Evolutionary conservation across 2,329 filamentous ascomycete species (phyloP), one percentile per base, ranked within the genome.

Genomic region (Septoria petroselini): DNA sequence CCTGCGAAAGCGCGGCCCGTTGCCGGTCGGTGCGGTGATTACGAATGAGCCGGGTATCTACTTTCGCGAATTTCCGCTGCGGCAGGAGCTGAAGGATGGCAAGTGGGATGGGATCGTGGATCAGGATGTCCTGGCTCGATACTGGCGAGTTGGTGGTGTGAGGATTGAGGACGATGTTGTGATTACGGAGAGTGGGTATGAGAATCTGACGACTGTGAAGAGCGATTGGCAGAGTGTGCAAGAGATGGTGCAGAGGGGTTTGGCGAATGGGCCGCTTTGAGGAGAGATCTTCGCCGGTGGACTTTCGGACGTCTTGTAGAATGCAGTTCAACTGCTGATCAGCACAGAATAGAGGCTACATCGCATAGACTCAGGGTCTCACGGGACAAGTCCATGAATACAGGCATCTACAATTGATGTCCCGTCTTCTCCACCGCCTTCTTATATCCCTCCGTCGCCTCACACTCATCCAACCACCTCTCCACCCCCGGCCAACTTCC

Each of bases 41-140:
- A 98, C 93, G 0, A 91, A 97, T 31, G 93, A 98, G 74, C 93
- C 93, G 9, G 93, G 93, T 15, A 83, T 84, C 31, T 91, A 91
- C 68, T 91, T 91, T 70, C 85, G 83, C 66, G 76, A 78, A 29
- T 84, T 82, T 47, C 89, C 87, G 56, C 79, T 91, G 52, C 79
- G 88, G 70, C 79, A 80, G 15, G 84, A 83, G 65, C 80, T 87
- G 64, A 75, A 85, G 60, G 74, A 77, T 43, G 75, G 80, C 51
- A 71, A 73, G 48, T 82, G 85, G 64, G 73, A 76, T 31, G 75
- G 76, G 51, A 86, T 80, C 60, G 84, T 93, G 62, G 78, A 91
- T 68, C 72, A 73, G 58, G 73, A 76, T 4, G 77, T 84, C 4
- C 70, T 93, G 41, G 81, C 83, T 53, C 73, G 72, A 55, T 91